A percentile compares a stretch with the other conserved stretches of the same genome.
Evolutionary conservation across 2,329 filamentous ascomycete species (phyloP).

Genomic region (Apiospora hydei): DNA sequence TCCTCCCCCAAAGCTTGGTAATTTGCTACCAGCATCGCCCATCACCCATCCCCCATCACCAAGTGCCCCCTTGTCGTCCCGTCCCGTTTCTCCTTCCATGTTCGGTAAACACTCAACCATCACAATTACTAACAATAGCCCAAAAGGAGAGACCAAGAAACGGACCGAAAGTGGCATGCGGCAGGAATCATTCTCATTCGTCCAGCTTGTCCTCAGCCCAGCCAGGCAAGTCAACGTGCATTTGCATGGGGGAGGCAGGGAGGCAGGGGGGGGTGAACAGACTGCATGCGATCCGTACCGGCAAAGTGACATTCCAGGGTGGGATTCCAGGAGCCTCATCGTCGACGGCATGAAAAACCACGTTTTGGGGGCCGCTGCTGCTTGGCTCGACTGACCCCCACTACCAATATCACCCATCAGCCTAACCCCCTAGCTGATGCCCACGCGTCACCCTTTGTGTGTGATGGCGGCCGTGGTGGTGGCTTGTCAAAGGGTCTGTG

Average conservation of each 20-base stretch:
- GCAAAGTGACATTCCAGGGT: neutral
- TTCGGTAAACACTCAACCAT: neutral
- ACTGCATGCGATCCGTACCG: neutral
- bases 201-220: neutral
- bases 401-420: neutral
- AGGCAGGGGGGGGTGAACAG: too few relatives aligned
- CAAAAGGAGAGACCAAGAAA: neutral
- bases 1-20: slow-evolving; percentile 12
- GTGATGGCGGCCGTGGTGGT: neutral
- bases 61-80: neutral
- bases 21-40: neutral
- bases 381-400: neutral
- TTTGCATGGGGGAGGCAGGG: neutral
- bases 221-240: neutral
- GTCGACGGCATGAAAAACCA: neutral
- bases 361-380: neutral
- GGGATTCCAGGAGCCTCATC: slow-evolving; percentile 3
- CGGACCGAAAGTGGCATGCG: neutral
- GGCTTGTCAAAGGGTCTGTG: neutral
- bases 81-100: neutral
- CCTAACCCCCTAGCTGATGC: neutral
- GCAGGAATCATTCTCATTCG: neutral
- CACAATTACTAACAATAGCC: slow-evolving; percentile 5
- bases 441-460: neutral
- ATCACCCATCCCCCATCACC: neutral